Conservation (phyloP, 345 rosid species). For the Populus tremula region DNA sequence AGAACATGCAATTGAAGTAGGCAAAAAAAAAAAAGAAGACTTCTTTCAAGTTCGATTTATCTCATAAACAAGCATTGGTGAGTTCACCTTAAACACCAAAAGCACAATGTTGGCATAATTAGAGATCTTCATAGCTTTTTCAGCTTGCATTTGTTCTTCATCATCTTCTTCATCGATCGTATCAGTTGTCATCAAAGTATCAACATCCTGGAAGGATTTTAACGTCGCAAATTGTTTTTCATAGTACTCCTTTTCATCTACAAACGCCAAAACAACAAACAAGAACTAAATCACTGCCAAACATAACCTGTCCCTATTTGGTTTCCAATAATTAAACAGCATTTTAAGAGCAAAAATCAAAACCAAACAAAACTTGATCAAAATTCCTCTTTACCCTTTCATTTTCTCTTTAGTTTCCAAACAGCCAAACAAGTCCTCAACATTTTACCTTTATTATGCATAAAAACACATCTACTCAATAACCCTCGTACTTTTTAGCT, state of each 20-base stretch:
- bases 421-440: conserved; percentile 13
- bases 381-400: not conserved
- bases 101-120: conserved; percentile 71
- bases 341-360: too few species aligned
- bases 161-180: conserved; percentile 24
- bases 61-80: not conserved
- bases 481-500: not conserved
- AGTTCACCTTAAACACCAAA: conserved; percentile 62
- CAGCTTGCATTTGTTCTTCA: conserved; percentile 49
- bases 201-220: conserved; percentile 79
- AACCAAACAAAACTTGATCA: not conserved
- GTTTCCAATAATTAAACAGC: not conserved
- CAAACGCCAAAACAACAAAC: not conserved
- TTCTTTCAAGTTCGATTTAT: not conserved
- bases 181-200: conserved; percentile 35
- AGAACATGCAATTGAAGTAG: too few species aligned
- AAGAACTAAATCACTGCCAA: not conserved
- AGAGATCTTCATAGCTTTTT: conserved; percentile 74
- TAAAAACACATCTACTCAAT: not conserved
- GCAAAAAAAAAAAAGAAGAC: not conserved
- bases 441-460: not conserved
- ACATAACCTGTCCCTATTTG: not conserved
- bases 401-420: conserved; percentile 4
- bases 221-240: conserved; percentile 65
- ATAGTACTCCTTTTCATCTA: conserved; percentile 76